phyloP scores from a whole-genome alignment of 352 stramenopile genomes.

The Peronospora belbahrii region DNA sequence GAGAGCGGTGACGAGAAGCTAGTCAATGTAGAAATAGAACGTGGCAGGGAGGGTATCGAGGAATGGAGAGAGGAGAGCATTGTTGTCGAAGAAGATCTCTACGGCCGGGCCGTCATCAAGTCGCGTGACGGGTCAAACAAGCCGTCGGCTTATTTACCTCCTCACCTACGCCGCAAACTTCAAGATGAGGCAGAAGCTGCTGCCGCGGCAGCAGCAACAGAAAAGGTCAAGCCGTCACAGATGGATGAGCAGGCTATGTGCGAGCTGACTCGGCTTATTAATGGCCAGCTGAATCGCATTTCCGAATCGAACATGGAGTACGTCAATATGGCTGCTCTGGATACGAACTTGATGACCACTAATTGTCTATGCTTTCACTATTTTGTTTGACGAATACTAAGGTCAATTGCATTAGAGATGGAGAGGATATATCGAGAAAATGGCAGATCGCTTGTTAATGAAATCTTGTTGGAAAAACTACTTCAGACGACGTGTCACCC shows the following conservation, averaged over 20 bases:
- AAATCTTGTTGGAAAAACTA: slow-evolving; percentile 63
- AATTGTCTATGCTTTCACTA: slow-evolving; percentile 4
- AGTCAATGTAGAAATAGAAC: slow-evolving; percentile 16
- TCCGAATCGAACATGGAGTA: slow-evolving; percentile 89
- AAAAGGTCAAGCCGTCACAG: slow-evolving; percentile 29
- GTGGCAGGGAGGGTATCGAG: slow-evolving; percentile 7
- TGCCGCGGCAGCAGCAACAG: slow-evolving; percentile 22
- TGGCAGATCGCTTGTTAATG: slow-evolving; percentile 62
- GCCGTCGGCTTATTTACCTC: slow-evolving; percentile 76
- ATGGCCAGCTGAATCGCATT: slow-evolving; percentile 88
- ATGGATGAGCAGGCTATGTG: slow-evolving; percentile 72
- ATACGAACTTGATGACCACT: neutral
- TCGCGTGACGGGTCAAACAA: slow-evolving; percentile 28
- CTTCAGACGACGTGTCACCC: slow-evolving; percentile 53
- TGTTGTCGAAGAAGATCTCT: slow-evolving; percentile 75
- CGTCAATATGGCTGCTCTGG: slow-evolving; percentile 1
- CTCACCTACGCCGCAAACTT: slow-evolving; percentile 73
- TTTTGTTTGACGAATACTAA: slow-evolving; percentile 8
- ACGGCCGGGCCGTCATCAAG: slow-evolving; percentile 67
- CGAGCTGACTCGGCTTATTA: slow-evolving; percentile 67
- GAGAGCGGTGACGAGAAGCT: slow-evolving; percentile 18
- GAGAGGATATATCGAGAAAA: slow-evolving; percentile 75
- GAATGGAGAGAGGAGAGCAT: slow-evolving; percentile 27
- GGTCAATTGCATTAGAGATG: slow-evolving; percentile 66
- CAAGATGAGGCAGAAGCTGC: slow-evolving; percentile 34